Percentiles rank a stretch among this genome's conserved stretches.
Evolutionary conservation across 2,329 filamentous ascomycete species (phyloP).

Genomic region (Septoria linicola): DNA sequence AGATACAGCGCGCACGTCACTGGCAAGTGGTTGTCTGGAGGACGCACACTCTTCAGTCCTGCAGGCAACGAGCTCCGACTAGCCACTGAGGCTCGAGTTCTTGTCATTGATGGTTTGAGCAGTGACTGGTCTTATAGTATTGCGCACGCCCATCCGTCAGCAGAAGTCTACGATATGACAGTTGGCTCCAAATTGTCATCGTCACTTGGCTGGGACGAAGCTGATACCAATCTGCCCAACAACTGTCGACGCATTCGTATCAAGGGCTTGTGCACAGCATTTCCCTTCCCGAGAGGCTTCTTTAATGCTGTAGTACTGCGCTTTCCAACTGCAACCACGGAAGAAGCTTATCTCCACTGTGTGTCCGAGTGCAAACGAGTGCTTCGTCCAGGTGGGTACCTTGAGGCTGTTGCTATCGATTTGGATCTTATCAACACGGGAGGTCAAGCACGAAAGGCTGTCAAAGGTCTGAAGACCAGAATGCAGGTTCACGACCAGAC

Average conservation of each 20-base stretch:
- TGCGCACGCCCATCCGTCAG: conserved; percentile 72
- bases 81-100: conserved; percentile 60
- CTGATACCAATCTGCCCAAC: conserved; percentile 36
- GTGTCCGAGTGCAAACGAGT: conserved; percentile 75
- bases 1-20: conserved; percentile 79
- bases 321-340: conserved; percentile 69
- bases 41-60: conserved; percentile 78
- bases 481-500: conserved; percentile 62
- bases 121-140: conserved; percentile 89
- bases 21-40: conserved; percentile 84
- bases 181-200: conserved; percentile 13
- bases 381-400: conserved; percentile 71
- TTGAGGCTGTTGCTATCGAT: conserved; percentile 77
- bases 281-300: conserved; percentile 73
- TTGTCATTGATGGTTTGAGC: conserved; percentile 81
- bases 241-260: conserved; percentile 78
- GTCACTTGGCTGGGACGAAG: conserved; percentile 24
- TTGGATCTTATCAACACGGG: conserved; percentile 83
- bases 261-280: conserved; percentile 60
- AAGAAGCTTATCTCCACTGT: conserved; percentile 67
- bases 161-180: conserved; percentile 67
- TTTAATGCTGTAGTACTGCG: conserved; percentile 75
- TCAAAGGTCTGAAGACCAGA: conserved; percentile 69
- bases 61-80: conserved; percentile 68
- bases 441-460: conserved; percentile 63